These are phyloP conservation scores for Spergularia azorica DNA, from an alignment of 179 eudicot genomes.

Conservation along the genomic window DNA sequence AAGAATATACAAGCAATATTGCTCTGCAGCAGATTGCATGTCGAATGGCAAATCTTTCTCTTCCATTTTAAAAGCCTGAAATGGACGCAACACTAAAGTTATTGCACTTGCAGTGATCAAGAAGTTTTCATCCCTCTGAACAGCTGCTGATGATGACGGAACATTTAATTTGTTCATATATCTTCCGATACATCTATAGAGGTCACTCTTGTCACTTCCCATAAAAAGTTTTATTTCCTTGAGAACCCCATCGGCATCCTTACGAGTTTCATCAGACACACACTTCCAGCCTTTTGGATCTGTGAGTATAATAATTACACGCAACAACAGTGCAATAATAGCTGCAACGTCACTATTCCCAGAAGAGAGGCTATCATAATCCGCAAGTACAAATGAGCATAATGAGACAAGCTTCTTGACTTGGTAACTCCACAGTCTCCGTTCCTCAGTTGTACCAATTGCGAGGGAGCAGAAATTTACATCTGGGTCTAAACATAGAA, in stretches of 20 bases:
- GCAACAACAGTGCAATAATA: conserved; percentile 72
- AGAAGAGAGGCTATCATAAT: conserved; percentile 44
- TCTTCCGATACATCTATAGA: conserved; percentile 64
- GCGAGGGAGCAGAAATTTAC: conserved; percentile 71
- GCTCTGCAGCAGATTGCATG: conserved; percentile 60
- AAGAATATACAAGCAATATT: conserved; percentile 62
- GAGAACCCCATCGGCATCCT: conserved; percentile 60
- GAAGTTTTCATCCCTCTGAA: conserved; percentile 61
- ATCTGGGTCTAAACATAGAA: conserved; percentile 55
- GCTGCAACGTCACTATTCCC: conserved; percentile 44
- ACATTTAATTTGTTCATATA: conserved; percentile 54
- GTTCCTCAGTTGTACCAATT: conserved; percentile 62
- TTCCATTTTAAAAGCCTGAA: conserved; percentile 45
- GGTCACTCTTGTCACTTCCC: conserved; percentile 63
- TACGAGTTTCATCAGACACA: conserved; percentile 41
- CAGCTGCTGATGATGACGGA: conserved; percentile 38
- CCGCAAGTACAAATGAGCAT: conserved; percentile 65
- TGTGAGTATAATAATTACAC: conserved; percentile 66
- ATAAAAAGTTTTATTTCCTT: conserved; percentile 58
- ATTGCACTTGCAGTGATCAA: conserved; percentile 85
- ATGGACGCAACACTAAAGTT: conserved; percentile 75
- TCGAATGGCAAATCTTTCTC: conserved; percentile 32
- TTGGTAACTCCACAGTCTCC: conserved; percentile 68
- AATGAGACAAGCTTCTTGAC: conserved; percentile 66
- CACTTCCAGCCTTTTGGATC: conserved; percentile 81